A percentile compares a stretch with the other conserved stretches of the same genome.
These are phyloP conservation scores for Coemansia sp. DNA, from an alignment of 192 early-diverging fungal genomes.

Conservation along the genomic window DNA sequence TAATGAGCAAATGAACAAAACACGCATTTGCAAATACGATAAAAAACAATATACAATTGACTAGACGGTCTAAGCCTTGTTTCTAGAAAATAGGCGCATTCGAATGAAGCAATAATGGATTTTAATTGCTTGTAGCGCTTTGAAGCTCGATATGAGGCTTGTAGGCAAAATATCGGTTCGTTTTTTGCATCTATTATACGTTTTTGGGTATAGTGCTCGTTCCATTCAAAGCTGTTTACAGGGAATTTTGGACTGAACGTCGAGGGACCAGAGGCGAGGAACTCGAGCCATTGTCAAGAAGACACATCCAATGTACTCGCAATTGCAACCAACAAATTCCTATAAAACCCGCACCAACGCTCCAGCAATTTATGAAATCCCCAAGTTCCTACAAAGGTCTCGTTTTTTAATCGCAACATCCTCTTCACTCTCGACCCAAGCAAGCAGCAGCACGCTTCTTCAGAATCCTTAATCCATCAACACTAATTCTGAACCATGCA, in stretches of 20 bases:
- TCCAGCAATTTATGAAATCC: not conserved
- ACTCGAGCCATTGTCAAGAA: too few species aligned
- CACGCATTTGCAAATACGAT: too few species aligned
- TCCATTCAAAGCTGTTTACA: not conserved
- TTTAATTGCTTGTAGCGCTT: not conserved
- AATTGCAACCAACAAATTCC: too few species aligned
- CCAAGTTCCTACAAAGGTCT: constrained; percentile 5
- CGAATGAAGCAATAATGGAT: not conserved
- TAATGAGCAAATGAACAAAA: too few species aligned
- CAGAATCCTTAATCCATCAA: not conserved
- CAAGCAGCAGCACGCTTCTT: constrained; percentile 4
- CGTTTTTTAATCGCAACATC: constrained; percentile 1
- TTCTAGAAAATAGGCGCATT: not conserved
- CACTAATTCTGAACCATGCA: constrained; percentile 36
- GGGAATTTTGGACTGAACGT: too few species aligned
- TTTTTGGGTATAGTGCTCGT: not conserved
- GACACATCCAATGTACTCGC: too few species aligned
- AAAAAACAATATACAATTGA: not conserved
- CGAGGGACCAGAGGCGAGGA: too few species aligned
- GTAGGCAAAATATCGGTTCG: not conserved
- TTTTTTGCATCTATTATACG: not conserved
- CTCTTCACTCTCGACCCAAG: not conserved
- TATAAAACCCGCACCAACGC: not conserved
- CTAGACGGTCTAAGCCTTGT: constrained; percentile 1
- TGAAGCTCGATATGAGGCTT: constrained; percentile 1